Evolutionary conservation across 148 eudicot species (phyloP).

Genomic region (Silene conica): DNA sequence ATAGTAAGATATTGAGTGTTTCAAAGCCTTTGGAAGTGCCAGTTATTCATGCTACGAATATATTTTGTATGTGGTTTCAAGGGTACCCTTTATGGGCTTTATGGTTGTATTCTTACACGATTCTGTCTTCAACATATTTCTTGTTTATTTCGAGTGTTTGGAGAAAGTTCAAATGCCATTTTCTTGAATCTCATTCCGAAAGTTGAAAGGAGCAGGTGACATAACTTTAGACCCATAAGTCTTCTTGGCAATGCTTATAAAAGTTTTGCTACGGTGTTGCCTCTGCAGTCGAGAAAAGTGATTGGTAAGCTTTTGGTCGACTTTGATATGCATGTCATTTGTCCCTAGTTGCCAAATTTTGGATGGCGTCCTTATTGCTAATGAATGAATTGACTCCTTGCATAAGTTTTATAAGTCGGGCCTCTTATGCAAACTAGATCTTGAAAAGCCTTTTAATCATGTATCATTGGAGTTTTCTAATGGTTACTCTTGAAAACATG

Average conservation of each 20-base stretch:
- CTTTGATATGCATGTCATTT: too few relatives aligned
- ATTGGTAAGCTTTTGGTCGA: background rate
- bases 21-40: background rate
- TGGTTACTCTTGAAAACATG: background rate
- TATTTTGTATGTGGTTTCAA: background rate
- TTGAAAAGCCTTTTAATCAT: background rate
- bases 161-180: too few relatives aligned
- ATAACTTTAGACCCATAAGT: too few relatives aligned
- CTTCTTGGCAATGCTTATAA: background rate
- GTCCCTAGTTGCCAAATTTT: background rate
- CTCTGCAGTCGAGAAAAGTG: background rate
- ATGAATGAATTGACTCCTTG: background rate
- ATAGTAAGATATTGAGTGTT: background rate
- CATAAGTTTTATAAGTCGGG: background rate
- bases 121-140: background rate
- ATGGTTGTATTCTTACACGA: background rate
- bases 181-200: too few relatives aligned
- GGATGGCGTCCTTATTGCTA: background rate
- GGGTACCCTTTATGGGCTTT: slow-evolving; percentile 1
- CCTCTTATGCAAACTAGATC: background rate
- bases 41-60: background rate
- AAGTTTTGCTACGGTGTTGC: background rate
- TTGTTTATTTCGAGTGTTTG: too few relatives aligned
- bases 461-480: background rate
- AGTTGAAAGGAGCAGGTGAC: too few relatives aligned